These are phyloP conservation scores for Tolypocladium inflatum DNA, from an alignment of 2,329 filamentous ascomycete species.

Conservation along the genomic window DNA sequence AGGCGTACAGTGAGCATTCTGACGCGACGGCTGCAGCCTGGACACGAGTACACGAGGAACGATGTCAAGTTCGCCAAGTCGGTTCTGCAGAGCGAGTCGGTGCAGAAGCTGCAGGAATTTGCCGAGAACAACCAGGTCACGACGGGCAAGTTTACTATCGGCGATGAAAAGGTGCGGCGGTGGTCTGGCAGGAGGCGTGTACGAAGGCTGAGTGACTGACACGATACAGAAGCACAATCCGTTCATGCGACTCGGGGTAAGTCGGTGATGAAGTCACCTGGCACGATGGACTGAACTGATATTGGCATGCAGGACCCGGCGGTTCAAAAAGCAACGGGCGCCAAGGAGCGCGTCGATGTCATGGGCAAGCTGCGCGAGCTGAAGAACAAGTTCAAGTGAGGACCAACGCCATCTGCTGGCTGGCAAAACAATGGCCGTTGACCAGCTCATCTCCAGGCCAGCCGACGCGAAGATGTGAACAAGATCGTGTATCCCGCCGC, in stretches of 20 bases:
- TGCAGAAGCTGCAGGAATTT: conserved; percentile 69
- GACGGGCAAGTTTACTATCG: conserved; percentile 93
- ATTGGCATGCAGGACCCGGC: conserved; percentile 54
- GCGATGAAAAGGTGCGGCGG: conserved; percentile 76
- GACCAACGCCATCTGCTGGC: conserved; percentile 5
- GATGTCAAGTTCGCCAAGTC: conserved; percentile 84
- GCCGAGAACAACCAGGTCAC: conserved; percentile 76
- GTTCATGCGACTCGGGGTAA: conserved; percentile 81
- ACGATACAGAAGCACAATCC: conserved; percentile 71
- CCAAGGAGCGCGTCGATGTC: conserved; percentile 70
- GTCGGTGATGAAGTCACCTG: conserved; percentile 14
- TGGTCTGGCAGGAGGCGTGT: neutral
- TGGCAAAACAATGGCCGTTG: neutral
- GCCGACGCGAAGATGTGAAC: conserved; percentile 12
- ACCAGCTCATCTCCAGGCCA: conserved; percentile 11
- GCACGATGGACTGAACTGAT: neutral
- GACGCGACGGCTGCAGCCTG: conserved; percentile 47
- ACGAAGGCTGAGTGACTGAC: neutral
- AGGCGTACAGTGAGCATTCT: neutral
- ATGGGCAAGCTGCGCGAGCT: conserved; percentile 81
- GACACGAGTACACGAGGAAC: conserved; percentile 96
- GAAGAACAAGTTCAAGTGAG: conserved; percentile 71
- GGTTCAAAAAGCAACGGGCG: conserved; percentile 75
- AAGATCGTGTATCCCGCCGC: neutral
- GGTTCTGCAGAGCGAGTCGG: conserved; percentile 63